Conservation (phyloP, 2,329 filamentous ascomycete species). For the Chaetomiaceae sp. region DNA sequence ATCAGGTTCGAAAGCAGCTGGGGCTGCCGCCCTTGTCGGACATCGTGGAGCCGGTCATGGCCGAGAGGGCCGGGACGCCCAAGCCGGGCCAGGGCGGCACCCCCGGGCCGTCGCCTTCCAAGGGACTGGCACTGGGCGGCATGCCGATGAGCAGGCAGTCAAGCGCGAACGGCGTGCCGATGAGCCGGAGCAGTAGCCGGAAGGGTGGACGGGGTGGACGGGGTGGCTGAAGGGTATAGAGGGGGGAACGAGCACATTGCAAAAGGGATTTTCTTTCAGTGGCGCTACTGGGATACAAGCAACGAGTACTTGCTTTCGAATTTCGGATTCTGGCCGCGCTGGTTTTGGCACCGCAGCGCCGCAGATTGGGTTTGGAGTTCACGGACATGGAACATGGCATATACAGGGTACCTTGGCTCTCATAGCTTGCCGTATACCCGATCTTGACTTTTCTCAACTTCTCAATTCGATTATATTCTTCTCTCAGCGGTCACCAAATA, state of each 20-base stretch:
- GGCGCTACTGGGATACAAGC: constrained; percentile 1
- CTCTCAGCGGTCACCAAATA: neutral
- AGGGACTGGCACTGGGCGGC: constrained; percentile 37
- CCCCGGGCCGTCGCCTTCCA: constrained; percentile 27
- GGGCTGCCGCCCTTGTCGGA: constrained; percentile 37
- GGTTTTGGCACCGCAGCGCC: neutral
- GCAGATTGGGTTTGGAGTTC: neutral
- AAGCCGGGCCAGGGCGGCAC: constrained; percentile 22
- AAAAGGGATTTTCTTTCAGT: neutral
- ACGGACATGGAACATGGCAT: neutral
- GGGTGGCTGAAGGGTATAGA: constrained; percentile 7
- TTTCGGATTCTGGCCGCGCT: too few species aligned
- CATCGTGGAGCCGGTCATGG: constrained; percentile 20
- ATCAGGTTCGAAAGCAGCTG: constrained; percentile 44
- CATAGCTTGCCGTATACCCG: constrained; percentile 15
- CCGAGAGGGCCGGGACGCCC: constrained; percentile 20
- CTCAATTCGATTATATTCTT: constrained; percentile 1
- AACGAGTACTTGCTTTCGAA: neutral
- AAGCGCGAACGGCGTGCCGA: constrained; percentile 32
- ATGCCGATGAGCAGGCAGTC: constrained; percentile 52
- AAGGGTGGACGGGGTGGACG: constrained; percentile 34
- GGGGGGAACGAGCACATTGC: neutral
- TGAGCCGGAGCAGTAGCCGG: constrained; percentile 39
- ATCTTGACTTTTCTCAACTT: constrained; percentile 4
- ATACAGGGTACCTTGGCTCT: constrained; percentile 1